Conservation (phyloP, 257 asterid species). For the Schizonepeta tenuifolia region DNA sequence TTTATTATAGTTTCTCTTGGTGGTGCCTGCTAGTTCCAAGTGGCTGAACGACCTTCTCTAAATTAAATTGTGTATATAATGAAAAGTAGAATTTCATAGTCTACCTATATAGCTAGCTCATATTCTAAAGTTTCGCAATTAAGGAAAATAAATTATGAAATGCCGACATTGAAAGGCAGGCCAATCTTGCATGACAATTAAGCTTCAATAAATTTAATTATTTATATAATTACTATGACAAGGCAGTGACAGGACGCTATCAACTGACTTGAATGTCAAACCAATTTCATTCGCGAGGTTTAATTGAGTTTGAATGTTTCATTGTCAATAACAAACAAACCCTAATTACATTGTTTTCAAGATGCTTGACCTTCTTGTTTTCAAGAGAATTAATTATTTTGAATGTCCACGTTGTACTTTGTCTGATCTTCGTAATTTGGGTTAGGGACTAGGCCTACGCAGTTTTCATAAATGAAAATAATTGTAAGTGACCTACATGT, state of each 20-base stretch:
- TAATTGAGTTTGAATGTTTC: background rate
- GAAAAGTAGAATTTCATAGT: too few species aligned
- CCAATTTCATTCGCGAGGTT: background rate
- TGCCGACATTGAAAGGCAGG: background rate
- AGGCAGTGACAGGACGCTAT: slow-evolving; percentile 15
- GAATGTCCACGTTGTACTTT: too few species aligned
- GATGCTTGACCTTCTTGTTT: slow-evolving; percentile 1
- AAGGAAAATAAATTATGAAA: too few species aligned
- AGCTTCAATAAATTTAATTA: background rate
- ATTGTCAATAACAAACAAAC: background rate
- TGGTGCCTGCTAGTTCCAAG: background rate
- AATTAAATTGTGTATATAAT: background rate
- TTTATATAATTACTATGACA: background rate
- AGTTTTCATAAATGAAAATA: too few species aligned
- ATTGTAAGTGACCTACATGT: too few species aligned
- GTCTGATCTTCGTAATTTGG: too few species aligned
- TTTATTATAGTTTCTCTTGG: background rate
- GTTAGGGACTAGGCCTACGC: too few species aligned
- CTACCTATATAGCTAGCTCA: too few species aligned
- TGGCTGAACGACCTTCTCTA: background rate
- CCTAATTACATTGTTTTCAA: background rate
- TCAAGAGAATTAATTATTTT: too few species aligned
- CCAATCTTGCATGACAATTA: slow-evolving; percentile 21
- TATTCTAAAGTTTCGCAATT: too few species aligned
- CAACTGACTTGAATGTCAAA: slow-evolving; percentile 15